Evolutionary conservation across 176 grass and related monocot genomes (phyloP), one percentile per base, ranked within the genome.

Genomic region (Oryza rufipogon): DNA sequence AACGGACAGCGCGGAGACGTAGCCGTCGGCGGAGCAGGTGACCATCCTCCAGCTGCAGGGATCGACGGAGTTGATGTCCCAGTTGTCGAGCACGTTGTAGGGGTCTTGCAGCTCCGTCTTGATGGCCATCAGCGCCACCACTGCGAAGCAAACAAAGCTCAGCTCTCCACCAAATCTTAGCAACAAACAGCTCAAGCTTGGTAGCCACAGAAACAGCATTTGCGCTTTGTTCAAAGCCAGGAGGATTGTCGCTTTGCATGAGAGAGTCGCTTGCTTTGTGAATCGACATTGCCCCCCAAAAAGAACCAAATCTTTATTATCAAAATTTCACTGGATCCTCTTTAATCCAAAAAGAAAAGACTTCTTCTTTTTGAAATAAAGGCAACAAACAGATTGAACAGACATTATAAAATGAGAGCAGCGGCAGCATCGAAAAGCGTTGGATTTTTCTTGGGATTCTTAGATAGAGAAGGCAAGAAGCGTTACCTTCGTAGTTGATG

Each of bases 41-140:
- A 98, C 93, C 96, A 98, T 98, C 80, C 93, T 91, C 93, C 96
- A 98, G 86, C 96, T 98, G 87, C 96, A 98, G 77, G 96, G 96
- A 79, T 98, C 96, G 72, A 98, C 96, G 26, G 96, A 95, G 80
- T 93, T 98, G 84, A 93, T 90, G 66, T 98, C 96, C 96, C 96
- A 98, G 91, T 95, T 98, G 82, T 91, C 93, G 44, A 98, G 88
- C 74, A 90, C 93, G 26, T 95, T 92, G 64, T 98, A 83, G 23
- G 88, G 93, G 48, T 95, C 93, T 34, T 90, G 54, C 65, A 98
- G 83, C 72, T 93, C 91, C 78, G 80, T 90, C 83, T 98, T 98
- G 85, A 98, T 98, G 28, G 91, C 89, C 89, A 98, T 90, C 30
- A 98, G 73, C 39, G 96, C 93, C 80, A 98, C 96, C 68, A 98